Base-by-base conservation (phyloP, 768 basidiomycete species). In the Phlebiopsis gigantea region DNA sequence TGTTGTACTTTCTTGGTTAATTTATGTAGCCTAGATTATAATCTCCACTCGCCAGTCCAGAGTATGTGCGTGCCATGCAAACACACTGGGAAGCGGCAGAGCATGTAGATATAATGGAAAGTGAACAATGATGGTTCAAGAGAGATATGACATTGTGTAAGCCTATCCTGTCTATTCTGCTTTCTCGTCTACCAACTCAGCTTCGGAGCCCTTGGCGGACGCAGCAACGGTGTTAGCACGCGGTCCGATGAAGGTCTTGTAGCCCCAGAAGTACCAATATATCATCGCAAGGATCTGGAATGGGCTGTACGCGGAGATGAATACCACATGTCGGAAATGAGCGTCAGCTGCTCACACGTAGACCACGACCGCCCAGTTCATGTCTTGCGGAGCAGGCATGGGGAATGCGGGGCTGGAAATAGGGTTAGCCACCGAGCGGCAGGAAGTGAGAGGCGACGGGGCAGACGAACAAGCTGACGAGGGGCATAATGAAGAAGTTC, bases 401-500 rank as follows among this genome's bases (percentile, higher is more conserved):
- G 59, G 59, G 19, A 17, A 17, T n/a, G 53, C 55, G 12, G 59
- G 59, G 56, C 59, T 61, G 49, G n/a, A 12, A n/a, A 21, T 26
- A 24, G 19, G 5, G 43, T 28, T 46, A 44, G n/a, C 58, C n/a
- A n/a, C 55, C 30, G 19, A 43, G n/a, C n/a, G 22, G 5, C 41
- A 9, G 5, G 12, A 17, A 21, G 29, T 28, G 2, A 45, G 7
- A 21, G 48, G 41, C 19, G 25, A 39, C 7, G 24, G 2, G 5
- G 12, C 5, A 15, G 1, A 48, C 56, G 54, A 28, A 61, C 59
- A 65, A 65, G 49, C 60, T 57, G 29, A 62, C 48, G 6, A 65
- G 58, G 14, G 62, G 59, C 39, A 63, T 55, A 43, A 65, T 60
- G 57, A 65, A 65, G 17, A 57, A 47, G 47, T 60, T 59, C 64